These are phyloP conservation scores for Paradendryphiella salina DNA, from an alignment of 2,329 filamentous ascomycete genomes.

Conservation along the genomic window DNA sequence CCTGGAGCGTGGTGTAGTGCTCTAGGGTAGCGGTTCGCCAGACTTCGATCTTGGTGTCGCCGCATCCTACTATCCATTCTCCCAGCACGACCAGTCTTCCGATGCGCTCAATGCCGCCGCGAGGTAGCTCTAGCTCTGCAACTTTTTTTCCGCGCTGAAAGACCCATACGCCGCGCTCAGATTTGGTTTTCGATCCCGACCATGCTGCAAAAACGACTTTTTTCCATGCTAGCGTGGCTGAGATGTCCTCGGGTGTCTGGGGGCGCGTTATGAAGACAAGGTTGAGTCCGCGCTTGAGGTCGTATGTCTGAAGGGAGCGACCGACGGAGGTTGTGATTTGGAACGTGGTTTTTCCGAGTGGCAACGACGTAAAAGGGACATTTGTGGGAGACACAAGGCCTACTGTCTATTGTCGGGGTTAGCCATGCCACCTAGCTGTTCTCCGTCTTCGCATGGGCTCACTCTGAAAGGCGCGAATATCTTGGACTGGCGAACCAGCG, in stretches of 20 bases:
- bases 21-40: conserved; percentile 85
- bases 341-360: conserved; percentile 90
- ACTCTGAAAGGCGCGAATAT: conserved; percentile 95
- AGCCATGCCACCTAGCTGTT: conserved; percentile 5
- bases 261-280: conserved; percentile 92
- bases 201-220: conserved; percentile 87
- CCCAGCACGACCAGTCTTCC: conserved; percentile 81
- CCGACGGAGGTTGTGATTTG: conserved; percentile 97
- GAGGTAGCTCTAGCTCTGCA: conserved; percentile 70
- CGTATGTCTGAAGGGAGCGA: conserved; percentile 90
- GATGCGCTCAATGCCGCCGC: conserved; percentile 69
- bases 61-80: conserved; percentile 85
- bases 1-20: conserved; percentile 81
- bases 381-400: conserved; percentile 88
- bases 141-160: conserved; percentile 89
- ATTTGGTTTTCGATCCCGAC: conserved; percentile 63
- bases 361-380: conserved; percentile 86
- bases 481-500: conserved; percentile 60
- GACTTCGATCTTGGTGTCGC: conserved; percentile 75
- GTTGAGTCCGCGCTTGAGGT: conserved; percentile 84
- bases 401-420: conserved; percentile 66
- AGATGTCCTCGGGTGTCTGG: conserved; percentile 83
- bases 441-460: conserved; percentile 43
- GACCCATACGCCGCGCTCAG: conserved; percentile 76
- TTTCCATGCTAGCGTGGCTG: conserved; percentile 85